phyloP scores from a whole-genome alignment of 306 rosid genomes.

The Abrus pulchellus region DNA sequence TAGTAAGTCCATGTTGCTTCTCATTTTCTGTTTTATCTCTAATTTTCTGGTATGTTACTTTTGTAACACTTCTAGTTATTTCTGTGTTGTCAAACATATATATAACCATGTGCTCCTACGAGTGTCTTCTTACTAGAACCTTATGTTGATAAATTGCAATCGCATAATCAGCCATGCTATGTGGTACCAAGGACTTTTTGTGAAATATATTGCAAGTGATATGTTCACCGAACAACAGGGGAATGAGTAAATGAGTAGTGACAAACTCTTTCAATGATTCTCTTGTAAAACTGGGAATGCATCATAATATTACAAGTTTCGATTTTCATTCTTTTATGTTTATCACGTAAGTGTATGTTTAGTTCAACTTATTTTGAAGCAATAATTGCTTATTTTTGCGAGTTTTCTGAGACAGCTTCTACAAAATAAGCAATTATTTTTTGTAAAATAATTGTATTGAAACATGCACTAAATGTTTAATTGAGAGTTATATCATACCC shows the following conservation, averaged over 20 bases:
- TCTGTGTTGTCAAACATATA: not conserved
- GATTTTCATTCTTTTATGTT: not conserved
- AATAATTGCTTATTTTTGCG: too few species aligned
- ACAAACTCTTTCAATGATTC: not conserved
- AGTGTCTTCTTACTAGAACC: not conserved
- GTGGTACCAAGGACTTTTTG: not conserved
- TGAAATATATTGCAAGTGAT: not conserved
- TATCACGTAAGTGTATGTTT: not conserved
- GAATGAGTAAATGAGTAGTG: not conserved
- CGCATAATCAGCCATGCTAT: not conserved
- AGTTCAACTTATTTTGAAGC: too few species aligned
- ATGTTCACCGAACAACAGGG: not conserved
- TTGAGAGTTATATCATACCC: not conserved
- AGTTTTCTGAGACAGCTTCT: too few species aligned
- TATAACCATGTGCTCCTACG: not conserved
- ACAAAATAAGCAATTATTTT: too few species aligned
- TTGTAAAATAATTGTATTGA: too few species aligned
- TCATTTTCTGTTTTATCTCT: slow-evolving; percentile 25
- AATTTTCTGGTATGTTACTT: not conserved
- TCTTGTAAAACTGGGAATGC: not conserved
- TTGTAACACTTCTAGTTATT: not conserved
- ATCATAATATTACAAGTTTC: not conserved
- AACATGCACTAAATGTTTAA: not conserved
- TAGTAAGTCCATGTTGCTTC: slow-evolving; percentile 64
- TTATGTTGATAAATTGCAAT: not conserved